These are phyloP conservation scores for Oryza longistaminata DNA, from an alignment of 176 grass and related monocot genomes.

Conservation along the genomic window DNA sequence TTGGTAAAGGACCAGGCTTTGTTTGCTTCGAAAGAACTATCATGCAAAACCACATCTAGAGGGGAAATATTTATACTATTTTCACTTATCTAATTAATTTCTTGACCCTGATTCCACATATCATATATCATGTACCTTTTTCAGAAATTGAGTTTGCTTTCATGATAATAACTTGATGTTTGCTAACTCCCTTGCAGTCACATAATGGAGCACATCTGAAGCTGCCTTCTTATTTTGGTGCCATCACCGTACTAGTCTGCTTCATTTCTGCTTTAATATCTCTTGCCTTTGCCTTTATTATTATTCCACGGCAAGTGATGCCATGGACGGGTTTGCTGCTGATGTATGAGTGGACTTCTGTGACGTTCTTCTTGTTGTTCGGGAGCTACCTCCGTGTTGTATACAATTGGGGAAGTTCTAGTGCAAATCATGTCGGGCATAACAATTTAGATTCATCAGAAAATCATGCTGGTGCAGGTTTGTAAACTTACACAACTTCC, in stretches of 20 bases:
- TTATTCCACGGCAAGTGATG: slow-evolving; percentile 83
- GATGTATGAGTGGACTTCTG: slow-evolving; percentile 78
- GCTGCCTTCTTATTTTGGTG: slow-evolving; percentile 68
- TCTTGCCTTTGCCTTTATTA: slow-evolving; percentile 60
- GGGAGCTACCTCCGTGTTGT: slow-evolving; percentile 66
- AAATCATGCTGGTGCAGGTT: slow-evolving; percentile 68
- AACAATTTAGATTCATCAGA: slow-evolving; percentile 49
- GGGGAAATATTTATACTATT: not conserved
- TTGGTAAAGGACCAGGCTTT: not conserved
- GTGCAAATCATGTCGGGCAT: slow-evolving; percentile 48
- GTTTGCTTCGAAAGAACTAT: slow-evolving; percentile 3
- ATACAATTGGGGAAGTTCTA: slow-evolving; percentile 67
- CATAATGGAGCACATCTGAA: slow-evolving; percentile 51
- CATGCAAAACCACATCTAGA: slow-evolving; percentile 8
- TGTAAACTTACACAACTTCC: slow-evolving; percentile 24
- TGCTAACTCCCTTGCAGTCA: slow-evolving; percentile 45
- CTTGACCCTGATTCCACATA: not conserved
- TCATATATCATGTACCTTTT: slow-evolving; percentile 5
- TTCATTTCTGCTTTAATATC: slow-evolving; percentile 56
- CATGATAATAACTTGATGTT: slow-evolving; percentile 20
- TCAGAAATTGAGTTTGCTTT: slow-evolving; percentile 5
- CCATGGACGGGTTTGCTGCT: slow-evolving; percentile 90
- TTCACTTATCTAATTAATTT: slow-evolving; percentile 22
- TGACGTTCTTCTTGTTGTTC: slow-evolving; percentile 67
- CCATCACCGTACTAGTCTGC: slow-evolving; percentile 54